These are phyloP conservation scores for Rhynchospora breviuscula DNA, from an alignment of 176 grass and related monocot species.

Conservation along the genomic window DNA sequence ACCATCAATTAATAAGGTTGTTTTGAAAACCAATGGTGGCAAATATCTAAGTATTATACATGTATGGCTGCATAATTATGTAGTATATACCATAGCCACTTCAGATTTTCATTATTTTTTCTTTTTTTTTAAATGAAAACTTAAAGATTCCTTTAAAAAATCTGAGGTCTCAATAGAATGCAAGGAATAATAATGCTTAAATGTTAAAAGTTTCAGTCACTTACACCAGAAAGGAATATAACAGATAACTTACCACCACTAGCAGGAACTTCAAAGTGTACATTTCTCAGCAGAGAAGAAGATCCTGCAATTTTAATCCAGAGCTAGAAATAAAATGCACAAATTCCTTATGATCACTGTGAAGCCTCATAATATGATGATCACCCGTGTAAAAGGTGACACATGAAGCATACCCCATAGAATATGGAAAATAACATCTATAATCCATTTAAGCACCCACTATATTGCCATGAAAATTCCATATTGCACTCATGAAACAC, in stretches of 20 bases:
- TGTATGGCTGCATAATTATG: background rate
- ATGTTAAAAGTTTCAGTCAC: constrained; percentile 9
- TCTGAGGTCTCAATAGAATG: background rate
- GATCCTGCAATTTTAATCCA: constrained; percentile 39
- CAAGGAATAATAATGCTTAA: background rate
- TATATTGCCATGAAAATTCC: constrained; percentile 6
- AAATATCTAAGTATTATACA: background rate
- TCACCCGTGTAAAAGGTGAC: background rate
- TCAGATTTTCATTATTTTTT: background rate
- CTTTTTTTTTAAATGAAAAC: background rate
- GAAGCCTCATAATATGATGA: background rate
- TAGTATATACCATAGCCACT: background rate
- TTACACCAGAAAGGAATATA: constrained; percentile 12
- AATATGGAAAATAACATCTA: background rate
- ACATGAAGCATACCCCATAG: background rate
- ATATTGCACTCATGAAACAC: background rate
- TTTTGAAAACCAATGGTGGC: background rate
- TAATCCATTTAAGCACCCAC: background rate
- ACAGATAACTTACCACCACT: constrained; percentile 59
- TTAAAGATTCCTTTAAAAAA: background rate
- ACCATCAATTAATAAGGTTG: background rate
- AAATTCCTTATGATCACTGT: constrained; percentile 14
- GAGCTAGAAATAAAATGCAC: background rate
- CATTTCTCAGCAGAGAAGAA: constrained; percentile 56
- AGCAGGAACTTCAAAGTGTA: constrained; percentile 75